These are phyloP conservation scores for Cyamopsis tetragonoloba DNA, from an alignment of 306 rosid species.

Conservation along the genomic window DNA sequence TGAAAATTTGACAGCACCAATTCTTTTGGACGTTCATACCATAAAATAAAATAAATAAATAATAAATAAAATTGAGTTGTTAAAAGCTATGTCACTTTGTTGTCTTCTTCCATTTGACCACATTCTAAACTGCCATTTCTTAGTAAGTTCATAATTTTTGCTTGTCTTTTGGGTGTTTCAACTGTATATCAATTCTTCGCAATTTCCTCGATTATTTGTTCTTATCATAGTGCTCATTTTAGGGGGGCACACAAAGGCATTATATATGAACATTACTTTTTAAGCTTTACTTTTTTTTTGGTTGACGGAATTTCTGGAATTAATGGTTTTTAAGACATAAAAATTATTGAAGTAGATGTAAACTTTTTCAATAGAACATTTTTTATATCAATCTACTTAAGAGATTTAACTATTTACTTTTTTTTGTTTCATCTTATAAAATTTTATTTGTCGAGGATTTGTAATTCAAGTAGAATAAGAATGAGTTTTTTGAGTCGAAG, in stretches of 20 bases:
- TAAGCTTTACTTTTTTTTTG: too few relatives aligned
- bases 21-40: slow-evolving; percentile 22
- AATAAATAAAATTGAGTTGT: not conserved
- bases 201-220: not conserved
- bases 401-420: too few relatives aligned
- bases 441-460: too few relatives aligned
- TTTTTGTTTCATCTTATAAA: too few relatives aligned
- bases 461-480: too few relatives aligned
- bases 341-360: too few relatives aligned
- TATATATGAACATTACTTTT: slow-evolving; percentile 6
- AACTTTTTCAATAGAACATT: too few relatives aligned
- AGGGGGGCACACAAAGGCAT: not conserved
- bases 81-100: not conserved
- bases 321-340: too few relatives aligned
- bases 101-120: not conserved
- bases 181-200: not conserved
- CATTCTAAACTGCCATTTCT: slow-evolving; percentile 15
- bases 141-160: not conserved
- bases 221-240: not conserved
- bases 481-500: too few relatives aligned
- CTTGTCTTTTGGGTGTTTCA: not conserved
- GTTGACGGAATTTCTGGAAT: too few relatives aligned
- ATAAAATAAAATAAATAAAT: too few relatives aligned
- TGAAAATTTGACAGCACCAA: slow-evolving; percentile 24
- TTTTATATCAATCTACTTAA: too few relatives aligned